phyloP scores from a whole-genome alignment of 2,329 filamentous ascomycete species.

The Penicillium capsulatum region DNA sequence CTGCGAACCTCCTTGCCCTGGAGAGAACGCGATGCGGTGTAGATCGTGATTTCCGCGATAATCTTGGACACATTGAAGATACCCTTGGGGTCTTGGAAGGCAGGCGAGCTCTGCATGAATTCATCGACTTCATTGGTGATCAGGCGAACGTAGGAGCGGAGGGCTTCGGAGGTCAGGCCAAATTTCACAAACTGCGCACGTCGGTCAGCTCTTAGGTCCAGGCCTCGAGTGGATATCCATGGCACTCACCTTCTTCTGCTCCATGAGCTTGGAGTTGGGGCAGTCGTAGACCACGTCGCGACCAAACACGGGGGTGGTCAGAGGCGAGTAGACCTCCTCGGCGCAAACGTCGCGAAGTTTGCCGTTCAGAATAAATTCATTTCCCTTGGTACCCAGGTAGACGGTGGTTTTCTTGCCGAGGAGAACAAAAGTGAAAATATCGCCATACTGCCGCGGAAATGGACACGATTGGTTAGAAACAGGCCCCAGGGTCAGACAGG shows the following conservation, averaged over 20 bases:
- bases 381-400: slow-evolving; percentile 73
- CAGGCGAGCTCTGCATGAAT: slow-evolving; percentile 64
- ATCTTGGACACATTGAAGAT: slow-evolving; percentile 67
- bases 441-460: slow-evolving; percentile 62
- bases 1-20: slow-evolving; percentile 79
- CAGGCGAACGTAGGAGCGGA: slow-evolving; percentile 69
- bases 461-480: slow-evolving; percentile 2
- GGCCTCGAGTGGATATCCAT: too few relatives aligned
- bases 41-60: slow-evolving; percentile 84
- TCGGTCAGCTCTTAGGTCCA: background rate
- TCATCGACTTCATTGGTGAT: slow-evolving; percentile 70
- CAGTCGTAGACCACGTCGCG: slow-evolving; percentile 87
- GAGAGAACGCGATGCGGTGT: slow-evolving; percentile 78
- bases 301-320: slow-evolving; percentile 70
- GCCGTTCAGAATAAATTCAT: slow-evolving; percentile 88
- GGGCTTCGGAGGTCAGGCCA: slow-evolving; percentile 58
- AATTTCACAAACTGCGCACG: slow-evolving; percentile 56
- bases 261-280: slow-evolving; percentile 88
- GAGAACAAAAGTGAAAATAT: slow-evolving; percentile 84
- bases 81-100: slow-evolving; percentile 65
- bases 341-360: slow-evolving; percentile 86
- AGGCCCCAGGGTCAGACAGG: too few relatives aligned
- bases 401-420: slow-evolving; percentile 88
- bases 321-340: slow-evolving; percentile 80
- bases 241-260: slow-evolving; percentile 77